A percentile compares a stretch with the other conserved stretches of the same genome.
Conservation (phyloP, 169 alveolate genomes). For the Cryptosporidium ryanae region DNA sequence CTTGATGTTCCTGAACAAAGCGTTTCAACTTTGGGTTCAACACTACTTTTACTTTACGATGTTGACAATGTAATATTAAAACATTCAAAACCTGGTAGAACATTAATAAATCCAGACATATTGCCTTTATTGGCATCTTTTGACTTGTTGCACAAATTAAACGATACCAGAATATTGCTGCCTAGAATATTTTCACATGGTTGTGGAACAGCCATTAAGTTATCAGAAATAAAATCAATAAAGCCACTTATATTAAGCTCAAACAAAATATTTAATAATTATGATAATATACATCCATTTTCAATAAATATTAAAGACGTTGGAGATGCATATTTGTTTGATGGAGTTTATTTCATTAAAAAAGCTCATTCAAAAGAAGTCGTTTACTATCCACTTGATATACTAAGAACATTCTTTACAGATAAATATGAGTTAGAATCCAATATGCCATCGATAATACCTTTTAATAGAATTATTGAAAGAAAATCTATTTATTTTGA, state of each 20-base stretch:
- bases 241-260: slow-evolving; percentile 28
- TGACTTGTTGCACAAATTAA: slow-evolving; percentile 4
- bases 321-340: slow-evolving; percentile 47
- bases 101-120: slow-evolving; percentile 58
- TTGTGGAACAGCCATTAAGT: slow-evolving; percentile 52
- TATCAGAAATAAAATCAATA: slow-evolving; percentile 12
- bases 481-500: slow-evolving; percentile 56
- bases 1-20: not conserved
- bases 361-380: not conserved
- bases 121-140: slow-evolving; percentile 49
- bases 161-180: slow-evolving; percentile 33
- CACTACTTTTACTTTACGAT: slow-evolving; percentile 35
- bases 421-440: slow-evolving; percentile 47
- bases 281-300: not conserved
- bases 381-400: slow-evolving; percentile 23
- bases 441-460: slow-evolving; percentile 24
- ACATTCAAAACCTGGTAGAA: slow-evolving; percentile 31
- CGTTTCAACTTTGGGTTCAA: slow-evolving; percentile 13
- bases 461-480: slow-evolving; percentile 50
- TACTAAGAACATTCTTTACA: slow-evolving; percentile 45
- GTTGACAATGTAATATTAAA: slow-evolving; percentile 56
- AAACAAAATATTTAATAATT: not conserved
- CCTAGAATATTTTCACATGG: slow-evolving; percentile 73
- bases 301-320: slow-evolving; percentile 13
- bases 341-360: slow-evolving; percentile 51